A percentile compares a stretch with the other conserved stretches of the same genome.
phyloP scores from a whole-genome alignment of 1,284 basidiomycete species.

The Vanrija sp. region DNA sequence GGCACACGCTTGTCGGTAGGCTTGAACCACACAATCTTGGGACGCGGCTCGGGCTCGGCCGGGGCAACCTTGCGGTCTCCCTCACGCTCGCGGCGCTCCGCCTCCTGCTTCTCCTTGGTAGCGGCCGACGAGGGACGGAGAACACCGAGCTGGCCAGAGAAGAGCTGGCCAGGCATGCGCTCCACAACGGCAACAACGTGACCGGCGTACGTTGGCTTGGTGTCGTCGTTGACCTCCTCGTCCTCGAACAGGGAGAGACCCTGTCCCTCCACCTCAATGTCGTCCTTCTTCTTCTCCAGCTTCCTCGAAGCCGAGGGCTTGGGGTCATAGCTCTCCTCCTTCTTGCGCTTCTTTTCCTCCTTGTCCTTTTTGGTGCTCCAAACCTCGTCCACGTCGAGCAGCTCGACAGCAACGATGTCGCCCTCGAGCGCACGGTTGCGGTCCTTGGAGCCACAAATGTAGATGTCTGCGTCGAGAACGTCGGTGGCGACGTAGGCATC shows the following conservation, averaged over 20 bases:
- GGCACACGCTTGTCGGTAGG: constrained; percentile 99
- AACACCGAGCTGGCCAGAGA: constrained; percentile 93
- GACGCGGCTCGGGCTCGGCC: constrained; percentile 71
- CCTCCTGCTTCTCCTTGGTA: constrained; percentile 99
- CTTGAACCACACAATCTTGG: constrained; percentile 99
- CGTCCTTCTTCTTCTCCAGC: constrained; percentile 99
- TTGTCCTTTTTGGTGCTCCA: constrained; percentile 99
- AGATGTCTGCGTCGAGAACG: constrained; percentile 97
- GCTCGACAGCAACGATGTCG: constrained; percentile 96
- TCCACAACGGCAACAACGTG: constrained; percentile 98
- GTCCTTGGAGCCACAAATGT: constrained; percentile 97
- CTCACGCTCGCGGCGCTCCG: constrained; percentile 92
- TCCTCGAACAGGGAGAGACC: constrained; percentile 95
- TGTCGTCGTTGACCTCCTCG: constrained; percentile 95
- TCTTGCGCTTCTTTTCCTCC: constrained; percentile 99
- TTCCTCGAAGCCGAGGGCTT: constrained; percentile 72
- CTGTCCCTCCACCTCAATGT: constrained; percentile 98
- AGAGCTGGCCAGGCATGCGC: constrained; percentile 96
- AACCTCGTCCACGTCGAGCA: constrained; percentile 95
- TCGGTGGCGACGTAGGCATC: constrained; percentile 99
- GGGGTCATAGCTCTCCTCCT: constrained; percentile 87
- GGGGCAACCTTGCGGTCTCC: constrained; percentile 65
- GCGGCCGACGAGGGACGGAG: constrained; percentile 95
- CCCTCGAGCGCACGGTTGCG: constrained; percentile 97
- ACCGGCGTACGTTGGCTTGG: constrained; percentile 80